Conservation (phyloP, 768 basidiomycete species). For the Tephrocybe sp. region DNA sequence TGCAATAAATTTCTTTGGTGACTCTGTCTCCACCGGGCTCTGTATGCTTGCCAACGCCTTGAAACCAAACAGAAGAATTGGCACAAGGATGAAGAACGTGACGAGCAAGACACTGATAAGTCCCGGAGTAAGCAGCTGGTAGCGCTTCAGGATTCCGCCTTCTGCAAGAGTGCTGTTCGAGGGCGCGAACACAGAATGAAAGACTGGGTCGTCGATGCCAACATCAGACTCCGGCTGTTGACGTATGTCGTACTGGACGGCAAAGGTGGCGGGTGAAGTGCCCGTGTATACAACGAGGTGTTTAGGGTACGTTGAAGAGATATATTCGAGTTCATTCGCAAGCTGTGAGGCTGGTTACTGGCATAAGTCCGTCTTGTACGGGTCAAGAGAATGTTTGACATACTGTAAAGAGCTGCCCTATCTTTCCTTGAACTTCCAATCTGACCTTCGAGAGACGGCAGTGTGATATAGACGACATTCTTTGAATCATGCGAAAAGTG, state of each 20-base stretch:
- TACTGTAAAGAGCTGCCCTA: constrained; percentile 56
- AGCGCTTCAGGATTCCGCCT: constrained; percentile 68
- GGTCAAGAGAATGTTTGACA: constrained; percentile 18
- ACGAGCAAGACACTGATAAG: constrained; percentile 69
- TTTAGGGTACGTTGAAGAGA: constrained; percentile 52
- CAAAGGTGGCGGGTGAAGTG: constrained; percentile 28
- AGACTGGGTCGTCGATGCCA: constrained; percentile 12
- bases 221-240: constrained; percentile 8
- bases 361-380: constrained; percentile 10
- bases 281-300: constrained; percentile 71
- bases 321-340: constrained; percentile 45
- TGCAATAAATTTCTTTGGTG: constrained; percentile 66
- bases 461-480: constrained; percentile 55
- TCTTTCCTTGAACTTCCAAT: constrained; percentile 43
- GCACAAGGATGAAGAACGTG: constrained; percentile 65
- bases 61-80: constrained; percentile 64
- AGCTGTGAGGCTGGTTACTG: constrained; percentile 41
- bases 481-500: constrained; percentile 39
- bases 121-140: constrained; percentile 77
- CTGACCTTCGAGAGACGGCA: constrained; percentile 49
- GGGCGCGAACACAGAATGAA: constrained; percentile 16
- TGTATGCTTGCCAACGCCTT: constrained; percentile 73
- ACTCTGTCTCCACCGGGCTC: constrained; percentile 60
- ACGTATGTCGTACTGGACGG: constrained; percentile 23
- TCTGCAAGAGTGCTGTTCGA: constrained; percentile 38